These are phyloP conservation scores for Flaveria ramosissima DNA, from an alignment of 129 eudicot species.

Conservation along the genomic window DNA sequence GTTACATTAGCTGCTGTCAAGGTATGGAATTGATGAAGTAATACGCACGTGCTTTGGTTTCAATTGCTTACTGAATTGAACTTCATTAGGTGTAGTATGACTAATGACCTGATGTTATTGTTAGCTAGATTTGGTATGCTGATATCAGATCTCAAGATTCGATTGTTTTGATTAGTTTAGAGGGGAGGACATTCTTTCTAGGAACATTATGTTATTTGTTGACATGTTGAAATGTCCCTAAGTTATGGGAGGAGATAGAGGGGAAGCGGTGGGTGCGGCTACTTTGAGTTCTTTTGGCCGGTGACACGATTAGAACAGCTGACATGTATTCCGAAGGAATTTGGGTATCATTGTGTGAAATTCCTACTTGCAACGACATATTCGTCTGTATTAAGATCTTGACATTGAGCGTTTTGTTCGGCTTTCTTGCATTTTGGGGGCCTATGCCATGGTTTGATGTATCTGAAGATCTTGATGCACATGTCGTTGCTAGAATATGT, in stretches of 20 bases:
- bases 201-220: not conserved
- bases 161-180: not conserved
- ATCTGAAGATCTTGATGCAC: slow-evolving; percentile 5
- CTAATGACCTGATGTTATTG: too few species aligned
- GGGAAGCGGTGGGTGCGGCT: not conserved
- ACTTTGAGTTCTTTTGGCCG: too few species aligned
- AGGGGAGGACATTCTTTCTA: not conserved
- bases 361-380: not conserved
- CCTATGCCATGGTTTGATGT: not conserved
- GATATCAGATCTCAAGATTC: not conserved
- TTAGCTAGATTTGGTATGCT: not conserved
- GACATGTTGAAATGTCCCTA: not conserved
- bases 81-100: not conserved
- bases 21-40: slow-evolving; percentile 44
- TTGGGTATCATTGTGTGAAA: slow-evolving; percentile 9
- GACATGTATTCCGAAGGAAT: not conserved
- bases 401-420: not conserved
- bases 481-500: not conserved
- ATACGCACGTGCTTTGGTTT: not conserved
- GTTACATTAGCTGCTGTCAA: slow-evolving; percentile 59
- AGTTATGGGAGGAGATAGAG: not conserved
- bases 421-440: not conserved
- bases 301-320: too few species aligned
- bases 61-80: not conserved
- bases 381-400: not conserved